These are phyloP conservation scores for Pestalotiopsis sp. DNA, from an alignment of 2,329 filamentous ascomycete species.

Conservation along the genomic window DNA sequence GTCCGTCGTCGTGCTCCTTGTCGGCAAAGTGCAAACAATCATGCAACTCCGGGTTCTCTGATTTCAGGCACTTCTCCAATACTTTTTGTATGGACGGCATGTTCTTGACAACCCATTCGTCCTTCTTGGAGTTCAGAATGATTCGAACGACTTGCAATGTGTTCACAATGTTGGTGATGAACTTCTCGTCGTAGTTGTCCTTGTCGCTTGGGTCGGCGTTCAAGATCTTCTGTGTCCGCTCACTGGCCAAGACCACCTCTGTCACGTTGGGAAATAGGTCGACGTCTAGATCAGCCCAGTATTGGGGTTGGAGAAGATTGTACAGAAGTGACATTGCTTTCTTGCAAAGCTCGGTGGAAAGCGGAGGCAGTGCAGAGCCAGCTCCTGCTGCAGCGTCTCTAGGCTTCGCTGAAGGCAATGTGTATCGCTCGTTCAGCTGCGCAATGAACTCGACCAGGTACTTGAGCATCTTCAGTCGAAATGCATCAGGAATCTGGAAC, in stretches of 20 bases:
- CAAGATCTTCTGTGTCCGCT: conserved; percentile 69
- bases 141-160: conserved; percentile 90
- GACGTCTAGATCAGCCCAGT: conserved; percentile 90
- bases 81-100: conserved; percentile 81
- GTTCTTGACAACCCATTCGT: conserved; percentile 87
- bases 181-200: conserved; percentile 80
- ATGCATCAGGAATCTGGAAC: conserved; percentile 67
- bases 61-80: conserved; percentile 85
- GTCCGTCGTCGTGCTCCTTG: conserved; percentile 68
- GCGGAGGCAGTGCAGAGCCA: conserved; percentile 50
- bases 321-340: conserved; percentile 82
- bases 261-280: conserved; percentile 91
- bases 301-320: conserved; percentile 81
- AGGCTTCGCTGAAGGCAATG: conserved; percentile 70
- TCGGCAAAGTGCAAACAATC: conserved; percentile 83
- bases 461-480: conserved; percentile 83
- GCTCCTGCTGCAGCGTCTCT: conserved; percentile 52
- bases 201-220: conserved; percentile 63
- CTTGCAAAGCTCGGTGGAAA: conserved; percentile 78
- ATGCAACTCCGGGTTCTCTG: conserved; percentile 89
- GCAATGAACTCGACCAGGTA: conserved; percentile 96
- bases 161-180: conserved; percentile 87
- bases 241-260: conserved; percentile 80
- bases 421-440: conserved; percentile 82
- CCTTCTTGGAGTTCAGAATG: conserved; percentile 81